Percentiles rank a stretch among this genome's conserved stretches.
phyloP scores from a whole-genome alignment of 106 monocot species.

The Cymbidium sinense region DNA sequence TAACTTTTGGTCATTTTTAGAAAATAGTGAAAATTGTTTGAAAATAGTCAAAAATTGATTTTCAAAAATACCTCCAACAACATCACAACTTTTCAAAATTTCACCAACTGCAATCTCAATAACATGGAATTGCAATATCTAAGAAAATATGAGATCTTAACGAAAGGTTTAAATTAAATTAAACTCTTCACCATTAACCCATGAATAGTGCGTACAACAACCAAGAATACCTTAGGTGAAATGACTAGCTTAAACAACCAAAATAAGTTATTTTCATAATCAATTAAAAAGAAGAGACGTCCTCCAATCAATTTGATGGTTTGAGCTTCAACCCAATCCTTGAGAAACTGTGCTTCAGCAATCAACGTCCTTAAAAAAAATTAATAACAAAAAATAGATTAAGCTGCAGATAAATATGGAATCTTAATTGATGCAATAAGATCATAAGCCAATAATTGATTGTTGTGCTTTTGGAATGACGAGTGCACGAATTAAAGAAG shows the following conservation, averaged over 20 bases:
- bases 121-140: no score
- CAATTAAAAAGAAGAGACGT: background rate
- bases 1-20: no score
- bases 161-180: no score
- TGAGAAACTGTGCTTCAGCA: no score
- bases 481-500: background rate
- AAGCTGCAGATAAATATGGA: background rate
- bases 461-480: background rate
- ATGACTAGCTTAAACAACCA: background rate
- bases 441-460: background rate
- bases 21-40: background rate
- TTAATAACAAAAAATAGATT: no score
- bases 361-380: background rate
- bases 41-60: no score
- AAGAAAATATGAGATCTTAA: no score
- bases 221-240: background rate
- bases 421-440: background rate
- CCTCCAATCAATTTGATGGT: no score
- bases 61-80: no score
- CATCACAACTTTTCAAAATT: no score
- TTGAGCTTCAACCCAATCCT: no score
- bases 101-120: no score
- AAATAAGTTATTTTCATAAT: background rate
- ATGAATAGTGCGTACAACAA: background rate
- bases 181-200: background rate